phyloP scores from a whole-genome alignment of 2,329 filamentous ascomycete genomes.

The Didymella pomorum region DNA sequence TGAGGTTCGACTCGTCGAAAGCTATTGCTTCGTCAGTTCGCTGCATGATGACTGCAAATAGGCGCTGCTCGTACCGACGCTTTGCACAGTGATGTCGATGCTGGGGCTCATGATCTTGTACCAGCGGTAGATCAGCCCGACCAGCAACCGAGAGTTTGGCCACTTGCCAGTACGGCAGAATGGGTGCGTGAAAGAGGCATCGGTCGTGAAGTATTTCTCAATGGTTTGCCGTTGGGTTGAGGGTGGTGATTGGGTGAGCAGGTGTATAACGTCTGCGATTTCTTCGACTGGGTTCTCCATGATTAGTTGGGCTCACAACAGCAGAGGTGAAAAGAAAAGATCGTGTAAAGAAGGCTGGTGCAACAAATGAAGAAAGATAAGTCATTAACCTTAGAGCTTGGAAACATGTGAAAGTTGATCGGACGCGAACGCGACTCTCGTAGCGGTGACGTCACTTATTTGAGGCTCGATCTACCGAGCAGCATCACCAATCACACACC shows the following conservation, averaged over 20 bases:
- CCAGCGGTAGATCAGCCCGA: conserved; percentile 72
- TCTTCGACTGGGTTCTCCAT: conserved; percentile 58
- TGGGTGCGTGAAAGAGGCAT: conserved; percentile 79
- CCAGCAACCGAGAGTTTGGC: conserved; percentile 69
- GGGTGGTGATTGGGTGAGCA: conserved; percentile 72
- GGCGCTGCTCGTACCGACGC: conserved; percentile 56
- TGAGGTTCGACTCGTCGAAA: conserved; percentile 69
- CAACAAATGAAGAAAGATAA: background rate
- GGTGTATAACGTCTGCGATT: conserved; percentile 70
- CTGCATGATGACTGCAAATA: background rate
- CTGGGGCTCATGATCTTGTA: conserved; percentile 83
- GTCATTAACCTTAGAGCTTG: background rate
- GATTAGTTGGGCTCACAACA: background rate
- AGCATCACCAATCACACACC: background rate
- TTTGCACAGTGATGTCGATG: conserved; percentile 72
- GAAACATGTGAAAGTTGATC: background rate
- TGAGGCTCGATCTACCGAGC: background rate
- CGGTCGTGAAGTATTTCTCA: conserved; percentile 74
- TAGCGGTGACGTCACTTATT: background rate
- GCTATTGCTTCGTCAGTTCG: conserved; percentile 56
- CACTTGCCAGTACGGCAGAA: conserved; percentile 73
- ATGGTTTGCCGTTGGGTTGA: conserved; percentile 71
- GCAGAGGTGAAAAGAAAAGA: background rate
- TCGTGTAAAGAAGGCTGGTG: background rate
- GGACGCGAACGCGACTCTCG: background rate